These are phyloP conservation scores for Lactuca sativa DNA, from an alignment of 129 eudicot species.

Conservation along the genomic window DNA sequence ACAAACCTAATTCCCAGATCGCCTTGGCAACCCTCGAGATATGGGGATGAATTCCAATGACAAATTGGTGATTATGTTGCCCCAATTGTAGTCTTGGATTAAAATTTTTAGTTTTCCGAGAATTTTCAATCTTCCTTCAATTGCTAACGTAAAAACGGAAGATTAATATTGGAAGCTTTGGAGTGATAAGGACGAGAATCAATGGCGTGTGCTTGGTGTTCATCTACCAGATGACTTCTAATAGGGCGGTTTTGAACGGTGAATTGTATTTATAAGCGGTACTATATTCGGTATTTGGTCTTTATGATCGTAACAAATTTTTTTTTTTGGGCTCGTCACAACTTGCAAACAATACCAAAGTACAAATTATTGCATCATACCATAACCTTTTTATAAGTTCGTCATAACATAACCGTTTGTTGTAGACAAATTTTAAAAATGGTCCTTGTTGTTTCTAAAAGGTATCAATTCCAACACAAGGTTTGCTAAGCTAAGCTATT, in stretches of 20 bases:
- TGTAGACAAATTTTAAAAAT: no score
- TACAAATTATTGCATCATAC: no score
- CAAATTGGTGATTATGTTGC: background rate
- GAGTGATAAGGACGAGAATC: constrained; percentile 19
- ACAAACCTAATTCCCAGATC: constrained; percentile 28
- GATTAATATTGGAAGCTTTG: background rate
- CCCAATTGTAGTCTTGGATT: constrained; percentile 12
- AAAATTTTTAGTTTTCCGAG: background rate
- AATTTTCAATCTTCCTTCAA: background rate
- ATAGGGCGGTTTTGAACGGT: constrained; percentile 13
- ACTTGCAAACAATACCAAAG: no score
- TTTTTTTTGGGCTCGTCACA: no score
- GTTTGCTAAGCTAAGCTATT: no score
- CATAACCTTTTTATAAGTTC: no score
- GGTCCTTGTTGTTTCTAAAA: no score
- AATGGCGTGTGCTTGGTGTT: constrained; percentile 33
- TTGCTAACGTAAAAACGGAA: background rate
- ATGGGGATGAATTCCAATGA: constrained; percentile 2
- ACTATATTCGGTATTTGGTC: background rate
- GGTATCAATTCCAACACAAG: no score
- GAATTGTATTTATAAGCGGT: background rate
- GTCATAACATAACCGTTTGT: no score
- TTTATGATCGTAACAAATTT: no score
- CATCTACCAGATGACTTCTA: constrained; percentile 16
- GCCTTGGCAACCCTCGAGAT: background rate